Evolutionary conservation across 345 rosid genomes (phyloP).

Genomic region (Stellera chamaejasme): DNA sequence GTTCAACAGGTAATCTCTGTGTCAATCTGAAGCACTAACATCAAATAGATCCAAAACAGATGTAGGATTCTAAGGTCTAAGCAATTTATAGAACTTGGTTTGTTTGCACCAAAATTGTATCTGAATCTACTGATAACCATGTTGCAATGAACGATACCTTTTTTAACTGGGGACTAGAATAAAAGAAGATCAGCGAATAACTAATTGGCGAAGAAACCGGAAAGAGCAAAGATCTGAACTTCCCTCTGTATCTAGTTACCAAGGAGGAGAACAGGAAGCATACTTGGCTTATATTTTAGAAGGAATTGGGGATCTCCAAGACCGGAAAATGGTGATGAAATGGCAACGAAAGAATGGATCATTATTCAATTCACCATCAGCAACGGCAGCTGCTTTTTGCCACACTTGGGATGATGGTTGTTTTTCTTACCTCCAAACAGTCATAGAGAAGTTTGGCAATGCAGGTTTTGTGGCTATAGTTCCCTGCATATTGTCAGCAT

Average conservation of each 20-base stretch:
- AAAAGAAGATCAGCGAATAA: too few species aligned
- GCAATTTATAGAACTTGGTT: too few species aligned
- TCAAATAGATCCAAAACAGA: too few species aligned
- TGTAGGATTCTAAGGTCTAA: too few species aligned
- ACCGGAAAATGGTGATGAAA: conserved; percentile 59
- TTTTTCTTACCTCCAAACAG: conserved; percentile 46
- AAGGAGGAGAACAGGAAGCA: conserved; percentile 28
- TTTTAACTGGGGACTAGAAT: too few species aligned
- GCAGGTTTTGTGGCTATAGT: conserved; percentile 34
- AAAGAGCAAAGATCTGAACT: neutral
- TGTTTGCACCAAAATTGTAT: too few species aligned
- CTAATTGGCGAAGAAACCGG: neutral
- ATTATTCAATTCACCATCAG: conserved; percentile 75
- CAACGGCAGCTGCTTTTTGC: conserved; percentile 72
- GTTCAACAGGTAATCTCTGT: too few species aligned
- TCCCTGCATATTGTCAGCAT: neutral
- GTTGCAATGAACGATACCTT: too few species aligned
- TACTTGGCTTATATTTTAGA: conserved; percentile 62
- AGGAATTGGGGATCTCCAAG: conserved; percentile 46
- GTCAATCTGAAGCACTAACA: too few species aligned
- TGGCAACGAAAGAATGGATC: conserved; percentile 74
- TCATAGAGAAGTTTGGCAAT: conserved; percentile 53
- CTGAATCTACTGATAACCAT: too few species aligned
- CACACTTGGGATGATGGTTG: conserved; percentile 46
- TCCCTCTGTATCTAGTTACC: conserved; percentile 10